Conservation (phyloP, 129 eudicot species). For the Pulicaria dysenterica region DNA sequence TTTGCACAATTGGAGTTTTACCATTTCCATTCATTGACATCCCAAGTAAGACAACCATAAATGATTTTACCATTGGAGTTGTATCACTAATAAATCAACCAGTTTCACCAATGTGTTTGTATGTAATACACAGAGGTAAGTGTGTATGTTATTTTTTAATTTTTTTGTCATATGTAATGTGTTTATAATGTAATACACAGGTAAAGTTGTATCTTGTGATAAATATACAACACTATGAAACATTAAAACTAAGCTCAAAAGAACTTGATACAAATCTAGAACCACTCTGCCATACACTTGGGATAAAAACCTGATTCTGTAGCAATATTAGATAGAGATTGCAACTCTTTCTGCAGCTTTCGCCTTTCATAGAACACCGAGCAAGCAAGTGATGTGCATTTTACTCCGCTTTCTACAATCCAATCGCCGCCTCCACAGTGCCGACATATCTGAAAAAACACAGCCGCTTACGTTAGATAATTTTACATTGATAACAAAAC, state of each 20-base stretch:
- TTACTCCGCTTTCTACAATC: constrained; percentile 76
- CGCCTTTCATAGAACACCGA: constrained; percentile 79
- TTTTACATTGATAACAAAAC: neutral
- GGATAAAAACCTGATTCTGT: constrained; percentile 71
- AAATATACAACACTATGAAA: no score
- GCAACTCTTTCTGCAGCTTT: constrained; percentile 75
- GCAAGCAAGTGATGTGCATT: constrained; percentile 90
- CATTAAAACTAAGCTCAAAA: neutral
- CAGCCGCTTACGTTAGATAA: neutral
- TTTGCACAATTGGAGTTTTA: no score
- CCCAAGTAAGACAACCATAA: no score
- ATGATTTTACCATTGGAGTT: no score
- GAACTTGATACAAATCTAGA: constrained; percentile 33
- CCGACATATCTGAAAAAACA: constrained; percentile 70
- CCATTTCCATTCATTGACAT: no score
- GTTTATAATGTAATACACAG: no score
- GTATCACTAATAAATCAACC: no score
- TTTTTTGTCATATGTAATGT: no score
- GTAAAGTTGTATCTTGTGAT: no score
- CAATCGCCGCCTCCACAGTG: constrained; percentile 99
- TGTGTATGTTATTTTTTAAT: no score
- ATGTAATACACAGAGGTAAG: no score
- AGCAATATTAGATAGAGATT: constrained; percentile 65
- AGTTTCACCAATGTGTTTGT: no score
- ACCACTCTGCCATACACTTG: constrained; percentile 84